These are phyloP conservation scores for Cochliopodium minus DNA, from an alignment of 208 protist genomes.

Conservation along the genomic window DNA sequence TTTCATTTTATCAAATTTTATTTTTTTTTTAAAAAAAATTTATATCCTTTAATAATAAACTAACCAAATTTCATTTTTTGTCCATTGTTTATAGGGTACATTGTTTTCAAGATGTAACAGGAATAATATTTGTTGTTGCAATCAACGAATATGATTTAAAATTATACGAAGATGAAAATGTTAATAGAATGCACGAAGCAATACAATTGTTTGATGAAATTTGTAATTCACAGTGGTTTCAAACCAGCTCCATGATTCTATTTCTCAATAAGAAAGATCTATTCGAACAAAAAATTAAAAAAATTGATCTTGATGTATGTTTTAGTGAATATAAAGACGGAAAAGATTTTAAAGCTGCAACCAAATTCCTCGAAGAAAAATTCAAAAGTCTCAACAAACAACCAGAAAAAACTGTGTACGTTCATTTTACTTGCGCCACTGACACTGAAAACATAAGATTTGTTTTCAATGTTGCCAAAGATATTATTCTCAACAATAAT, in stretches of 20 bases:
- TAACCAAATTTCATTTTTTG: slow-evolving; percentile 9
- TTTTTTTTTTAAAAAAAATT: slow-evolving; percentile 23
- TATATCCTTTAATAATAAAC: slow-evolving; percentile 22
- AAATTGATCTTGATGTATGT: slow-evolving; percentile 25
- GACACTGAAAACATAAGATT: slow-evolving; percentile 10
- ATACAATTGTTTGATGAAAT: slow-evolving; percentile 53
- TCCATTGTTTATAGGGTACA: slow-evolving; percentile 59
- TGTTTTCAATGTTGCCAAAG: slow-evolving; percentile 31
- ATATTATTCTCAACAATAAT: slow-evolving; percentile 31
- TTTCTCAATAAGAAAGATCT: slow-evolving; percentile 67
- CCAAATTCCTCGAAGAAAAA: not conserved
- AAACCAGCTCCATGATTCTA: slow-evolving; percentile 40
- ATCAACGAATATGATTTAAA: slow-evolving; percentile 47
- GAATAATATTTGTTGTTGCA: slow-evolving; percentile 43
- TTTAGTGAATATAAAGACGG: slow-evolving; percentile 48
- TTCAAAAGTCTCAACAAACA: not conserved
- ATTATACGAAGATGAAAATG: slow-evolving; percentile 40
- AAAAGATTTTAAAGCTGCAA: not conserved
- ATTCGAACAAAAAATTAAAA: slow-evolving; percentile 48
- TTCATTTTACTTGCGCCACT: slow-evolving; percentile 19
- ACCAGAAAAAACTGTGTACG: slow-evolving; percentile 4
- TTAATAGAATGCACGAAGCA: slow-evolving; percentile 52
- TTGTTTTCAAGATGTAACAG: slow-evolving; percentile 53
- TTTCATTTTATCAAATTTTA: slow-evolving; percentile 8
- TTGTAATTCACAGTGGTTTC: slow-evolving; percentile 45